Percentiles rank a stretch among this genome's conserved stretches.
Evolutionary conservation across 257 asterid genomes (phyloP).

Genomic region (Gynochthodes officinalis): DNA sequence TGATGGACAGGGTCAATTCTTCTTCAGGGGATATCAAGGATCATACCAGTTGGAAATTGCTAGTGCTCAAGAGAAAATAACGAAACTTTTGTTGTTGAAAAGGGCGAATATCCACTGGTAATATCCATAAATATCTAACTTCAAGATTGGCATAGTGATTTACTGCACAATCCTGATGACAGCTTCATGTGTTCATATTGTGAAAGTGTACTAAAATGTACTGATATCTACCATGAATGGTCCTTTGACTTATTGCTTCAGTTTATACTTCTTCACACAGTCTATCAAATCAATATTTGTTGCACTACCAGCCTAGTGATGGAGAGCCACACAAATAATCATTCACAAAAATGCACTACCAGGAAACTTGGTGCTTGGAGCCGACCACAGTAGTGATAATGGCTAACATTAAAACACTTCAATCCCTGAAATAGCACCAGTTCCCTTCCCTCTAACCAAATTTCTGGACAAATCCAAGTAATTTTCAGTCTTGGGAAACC

Average conservation of each 20-base stretch:
- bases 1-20: conserved; percentile 50
- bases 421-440: conserved; percentile 48
- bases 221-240: no score
- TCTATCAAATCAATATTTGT: no score
- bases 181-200: no score
- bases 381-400: conserved; percentile 74
- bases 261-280: no score
- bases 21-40: conserved; percentile 81
- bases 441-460: conserved; percentile 68
- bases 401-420: conserved; percentile 57
- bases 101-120: conserved; percentile 52
- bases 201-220: no score
- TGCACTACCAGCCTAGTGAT: no score
- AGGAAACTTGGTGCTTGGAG: conserved; percentile 57
- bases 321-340: conserved; percentile 84
- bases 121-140: conserved; percentile 39
- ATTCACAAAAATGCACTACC: conserved; percentile 61
- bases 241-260: no score
- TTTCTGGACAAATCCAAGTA: conserved; percentile 65
- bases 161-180: no score
- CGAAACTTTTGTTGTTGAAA: conserved; percentile 62
- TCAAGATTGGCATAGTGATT: conserved; percentile 41
- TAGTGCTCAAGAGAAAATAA: conserved; percentile 26
- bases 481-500: conserved; percentile 42
- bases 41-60: conserved; percentile 55